Evolutionary conservation across 306 rosid genomes (phyloP).

Genomic region (Medicago truncatula): MtrunA17r5.0-ANR NC_053043.1:2512001-2512500

Average conservation of each 20-base stretch:
- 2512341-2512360: background rate
- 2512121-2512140: background rate
- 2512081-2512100: background rate
- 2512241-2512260: background rate
- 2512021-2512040: no score
- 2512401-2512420: slow-evolving; percentile 16
- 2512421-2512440: slow-evolving; percentile 2
- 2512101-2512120: background rate
- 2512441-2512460: slow-evolving; percentile 22
- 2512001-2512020: no score
- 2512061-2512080: background rate
- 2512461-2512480: slow-evolving; percentile 39
- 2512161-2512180: background rate
- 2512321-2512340: background rate
- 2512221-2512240: background rate
- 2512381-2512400: slow-evolving; percentile 18
- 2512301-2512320: background rate
- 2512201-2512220: background rate
- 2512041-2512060: background rate
- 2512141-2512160: background rate
- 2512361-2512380: background rate
- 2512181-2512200: background rate
- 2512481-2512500: slow-evolving; percentile 2
- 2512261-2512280: background rate
- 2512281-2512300: background rate